Evolutionary conservation across 495 filamentous ascomycete genomes (phyloP), one percentile per base, ranked within the genome.

Genomic region (Pyrenula massariospora): DNA sequence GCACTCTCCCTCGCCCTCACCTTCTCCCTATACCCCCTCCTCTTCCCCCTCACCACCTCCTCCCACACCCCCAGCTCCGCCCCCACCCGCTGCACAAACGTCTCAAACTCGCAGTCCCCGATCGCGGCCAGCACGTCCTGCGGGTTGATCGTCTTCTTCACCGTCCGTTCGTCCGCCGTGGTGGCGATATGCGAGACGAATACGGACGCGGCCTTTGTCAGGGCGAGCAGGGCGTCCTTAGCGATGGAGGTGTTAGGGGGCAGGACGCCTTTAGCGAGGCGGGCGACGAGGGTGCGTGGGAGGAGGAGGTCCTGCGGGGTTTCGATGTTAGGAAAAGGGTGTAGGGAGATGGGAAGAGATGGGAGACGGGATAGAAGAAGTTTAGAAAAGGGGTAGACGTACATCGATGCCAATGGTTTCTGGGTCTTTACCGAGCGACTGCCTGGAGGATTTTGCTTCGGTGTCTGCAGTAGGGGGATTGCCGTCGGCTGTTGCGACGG

Each of bases 261-360:
- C n/a, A 98, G 79, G n/a, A 95, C 90, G 56, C 89, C 86, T 77
- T 97, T 97, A 1, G 92, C 93, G 3, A 98, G 82, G 22, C 93
- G 84, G 51, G 88, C 87, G 48, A 95, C 89, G 67, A 96, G 87
- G n/a, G 90, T 91, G 66, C 90, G 92, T 1, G 93, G 93, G 20
- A 98, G 84, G 47, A 80, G 87, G 56, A 95, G 84, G 66, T 98
- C 93, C 91, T 96, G 55, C n/a, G n/a, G n/a, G n/a, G 31, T 15
- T 42, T 42, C 31, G 31, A 42, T 42, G 15, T 42, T 15, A 42
- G 31, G 15, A 42, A 42, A 5, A 42, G 31, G 5, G 31, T 15
- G 5, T 42, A 42, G 5, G 15, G 31, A 42, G 5, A 8, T 8
- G 8, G 50, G 50, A 21, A 52, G 42, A 48, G 42, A 48, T 48